Conservation (phyloP, 441 rosid species). For the Biscutella laevigata region DNA sequence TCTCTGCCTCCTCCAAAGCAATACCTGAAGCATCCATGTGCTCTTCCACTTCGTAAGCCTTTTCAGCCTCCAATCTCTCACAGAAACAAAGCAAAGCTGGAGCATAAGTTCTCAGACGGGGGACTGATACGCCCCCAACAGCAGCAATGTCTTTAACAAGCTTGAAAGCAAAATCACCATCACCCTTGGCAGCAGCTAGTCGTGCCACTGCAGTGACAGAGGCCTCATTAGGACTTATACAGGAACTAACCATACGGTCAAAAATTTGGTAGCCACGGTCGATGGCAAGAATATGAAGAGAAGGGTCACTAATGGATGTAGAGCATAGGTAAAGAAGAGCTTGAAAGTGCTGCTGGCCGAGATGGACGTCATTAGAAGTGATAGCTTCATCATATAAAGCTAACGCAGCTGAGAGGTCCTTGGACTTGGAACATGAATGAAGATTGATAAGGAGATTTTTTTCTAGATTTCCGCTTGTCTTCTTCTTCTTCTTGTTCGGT, state of each 20-base stretch:
- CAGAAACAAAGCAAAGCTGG: slow-evolving; percentile 72
- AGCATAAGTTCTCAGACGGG: slow-evolving; percentile 59
- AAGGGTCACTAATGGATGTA: slow-evolving; percentile 30
- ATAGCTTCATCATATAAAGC: slow-evolving; percentile 39
- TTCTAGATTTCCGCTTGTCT: slow-evolving; percentile 35
- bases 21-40: slow-evolving; percentile 48
- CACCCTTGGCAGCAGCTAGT: slow-evolving; percentile 61
- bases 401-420: slow-evolving; percentile 49
- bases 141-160: slow-evolving; percentile 40
- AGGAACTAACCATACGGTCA: slow-evolving; percentile 39
- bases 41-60: slow-evolving; percentile 69
- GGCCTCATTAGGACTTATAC: slow-evolving; percentile 55
- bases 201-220: slow-evolving; percentile 54
- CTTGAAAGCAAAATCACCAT: slow-evolving; percentile 59
- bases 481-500: slow-evolving; percentile 36
- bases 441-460: slow-evolving; percentile 37
- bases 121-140: slow-evolving; percentile 26
- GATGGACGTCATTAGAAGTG: slow-evolving; percentile 23
- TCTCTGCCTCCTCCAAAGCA: slow-evolving; percentile 51
- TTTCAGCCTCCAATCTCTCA: slow-evolving; percentile 50
- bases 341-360: slow-evolving; percentile 49
- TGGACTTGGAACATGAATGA: slow-evolving; percentile 44
- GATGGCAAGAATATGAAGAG: slow-evolving; percentile 35
- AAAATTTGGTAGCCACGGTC: slow-evolving; percentile 44
- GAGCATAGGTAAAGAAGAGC: slow-evolving; percentile 62